Conservation (phyloP, 768 basidiomycete species). For the Macrolepiota albuminosa region DNA sequence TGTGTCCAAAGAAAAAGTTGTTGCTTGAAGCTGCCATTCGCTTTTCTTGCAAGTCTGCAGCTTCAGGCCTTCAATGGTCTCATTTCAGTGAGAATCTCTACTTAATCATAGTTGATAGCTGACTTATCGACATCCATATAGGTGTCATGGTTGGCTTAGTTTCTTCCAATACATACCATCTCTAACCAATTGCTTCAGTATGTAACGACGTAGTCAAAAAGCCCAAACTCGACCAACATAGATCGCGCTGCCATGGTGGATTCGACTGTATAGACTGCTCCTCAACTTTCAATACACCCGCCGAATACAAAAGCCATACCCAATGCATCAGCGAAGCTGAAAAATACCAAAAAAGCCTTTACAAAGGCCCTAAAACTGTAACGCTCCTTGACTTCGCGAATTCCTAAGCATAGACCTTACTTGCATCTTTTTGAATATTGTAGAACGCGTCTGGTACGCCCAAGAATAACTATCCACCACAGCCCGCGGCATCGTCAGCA, state of each 20-base stretch:
- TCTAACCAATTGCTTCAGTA: conserved; percentile 30
- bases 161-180: background rate
- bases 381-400: conserved; percentile 9
- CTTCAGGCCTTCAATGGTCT: conserved; percentile 47
- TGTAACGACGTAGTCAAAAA: conserved; percentile 91
- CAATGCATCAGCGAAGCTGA: conserved; percentile 87
- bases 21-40: background rate
- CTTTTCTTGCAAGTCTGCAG: background rate
- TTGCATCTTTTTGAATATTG: background rate
- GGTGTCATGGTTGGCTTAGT: conserved; percentile 63
- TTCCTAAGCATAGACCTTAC: background rate
- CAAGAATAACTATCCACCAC: background rate
- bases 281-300: conserved; percentile 72
- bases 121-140: conserved; percentile 20
- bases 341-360: conserved; percentile 86
- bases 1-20: conserved; percentile 6
- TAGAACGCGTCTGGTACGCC: background rate
- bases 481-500: background rate
- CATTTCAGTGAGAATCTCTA: conserved; percentile 54
- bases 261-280: conserved; percentile 89
- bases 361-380: conserved; percentile 72
- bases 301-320: conserved; percentile 79
- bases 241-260: conserved; percentile 52
- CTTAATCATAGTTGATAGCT: background rate
- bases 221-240: conserved; percentile 85